Conservation (phyloP, 164 flowering plant genomes). For the Berberis vulgaris region DNA sequence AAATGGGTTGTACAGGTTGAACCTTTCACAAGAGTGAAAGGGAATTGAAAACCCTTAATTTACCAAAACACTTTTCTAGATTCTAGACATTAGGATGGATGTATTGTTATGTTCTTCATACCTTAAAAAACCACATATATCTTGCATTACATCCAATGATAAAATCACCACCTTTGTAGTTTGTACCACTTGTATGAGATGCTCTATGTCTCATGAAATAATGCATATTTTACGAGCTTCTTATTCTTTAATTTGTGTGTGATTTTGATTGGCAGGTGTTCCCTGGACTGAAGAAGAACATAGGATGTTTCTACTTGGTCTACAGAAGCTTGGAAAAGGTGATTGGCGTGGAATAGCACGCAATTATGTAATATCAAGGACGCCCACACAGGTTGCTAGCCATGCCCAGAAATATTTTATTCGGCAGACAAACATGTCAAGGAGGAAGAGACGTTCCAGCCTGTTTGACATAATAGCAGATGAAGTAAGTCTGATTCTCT, state of each 20-base stretch:
- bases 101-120: no score
- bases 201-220: not conserved
- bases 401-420: conserved; percentile 91
- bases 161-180: no score
- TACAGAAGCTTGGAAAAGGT: conserved; percentile 90
- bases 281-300: conserved; percentile 97
- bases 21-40: no score
- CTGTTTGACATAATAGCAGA: conserved; percentile 77
- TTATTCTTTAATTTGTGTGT: not conserved
- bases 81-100: no score
- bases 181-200: no score
- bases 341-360: conserved; percentile 96
- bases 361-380: conserved; percentile 75
- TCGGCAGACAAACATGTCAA: conserved; percentile 63
- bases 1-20: no score
- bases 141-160: no score
- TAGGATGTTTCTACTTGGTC: conserved; percentile 77
- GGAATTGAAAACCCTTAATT: no score
- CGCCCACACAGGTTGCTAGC: conserved; percentile 89
- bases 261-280: conserved; percentile 37
- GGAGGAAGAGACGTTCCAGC: conserved; percentile 85
- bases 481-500: conserved; percentile 40
- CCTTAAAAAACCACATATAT: no score
- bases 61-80: no score
- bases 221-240: not conserved